Conservation (phyloP, 2,329 filamentous ascomycete species). For the Talaromyces funiculosus region DNA sequence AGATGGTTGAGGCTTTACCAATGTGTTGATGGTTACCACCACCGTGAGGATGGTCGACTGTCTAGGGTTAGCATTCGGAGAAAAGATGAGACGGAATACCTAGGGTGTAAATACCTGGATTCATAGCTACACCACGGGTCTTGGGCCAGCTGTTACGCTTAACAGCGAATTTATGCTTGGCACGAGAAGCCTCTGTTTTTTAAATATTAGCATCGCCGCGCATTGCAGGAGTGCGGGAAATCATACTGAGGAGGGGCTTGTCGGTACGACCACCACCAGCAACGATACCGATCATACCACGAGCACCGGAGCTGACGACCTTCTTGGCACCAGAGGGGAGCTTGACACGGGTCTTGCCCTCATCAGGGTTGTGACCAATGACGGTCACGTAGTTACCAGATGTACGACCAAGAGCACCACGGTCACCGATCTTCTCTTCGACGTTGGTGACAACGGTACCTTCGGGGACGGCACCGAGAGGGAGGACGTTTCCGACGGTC, state of each 20-base stretch:
- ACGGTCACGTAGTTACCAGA: conserved; percentile 99
- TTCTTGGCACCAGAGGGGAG: conserved; percentile 99
- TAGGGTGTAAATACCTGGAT: conserved; percentile 95
- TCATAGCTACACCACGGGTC: conserved; percentile 99
- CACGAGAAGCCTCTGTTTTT: conserved; percentile 87
- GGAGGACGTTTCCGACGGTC: conserved; percentile 96
- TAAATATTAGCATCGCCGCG: conserved; percentile 37
- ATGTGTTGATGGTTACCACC: conserved; percentile 99
- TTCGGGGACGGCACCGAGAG: conserved; percentile 89
- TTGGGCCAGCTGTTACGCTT: conserved; percentile 99
- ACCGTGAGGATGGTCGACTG: conserved; percentile 62
- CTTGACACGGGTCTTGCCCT: conserved; percentile 99
- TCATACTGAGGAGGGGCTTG: conserved; percentile 92
- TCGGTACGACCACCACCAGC: conserved; percentile 99
- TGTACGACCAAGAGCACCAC: conserved; percentile 90
- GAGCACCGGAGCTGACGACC: conserved; percentile 82
- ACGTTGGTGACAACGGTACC: conserved; percentile 99
- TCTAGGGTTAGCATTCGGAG: conserved; percentile 27
- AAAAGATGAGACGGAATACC: too few relatives aligned
- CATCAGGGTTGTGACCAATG: conserved; percentile 94
- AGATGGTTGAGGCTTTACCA: conserved; percentile 99
- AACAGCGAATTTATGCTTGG: conserved; percentile 99
- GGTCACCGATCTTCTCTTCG: conserved; percentile 97
- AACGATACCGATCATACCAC: conserved; percentile 99
- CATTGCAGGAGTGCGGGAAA: conserved; percentile 8